Evolutionary conservation across 495 filamentous ascomycete species (phyloP).

Genomic region (Hyaloscypha hepaticicola): DNA sequence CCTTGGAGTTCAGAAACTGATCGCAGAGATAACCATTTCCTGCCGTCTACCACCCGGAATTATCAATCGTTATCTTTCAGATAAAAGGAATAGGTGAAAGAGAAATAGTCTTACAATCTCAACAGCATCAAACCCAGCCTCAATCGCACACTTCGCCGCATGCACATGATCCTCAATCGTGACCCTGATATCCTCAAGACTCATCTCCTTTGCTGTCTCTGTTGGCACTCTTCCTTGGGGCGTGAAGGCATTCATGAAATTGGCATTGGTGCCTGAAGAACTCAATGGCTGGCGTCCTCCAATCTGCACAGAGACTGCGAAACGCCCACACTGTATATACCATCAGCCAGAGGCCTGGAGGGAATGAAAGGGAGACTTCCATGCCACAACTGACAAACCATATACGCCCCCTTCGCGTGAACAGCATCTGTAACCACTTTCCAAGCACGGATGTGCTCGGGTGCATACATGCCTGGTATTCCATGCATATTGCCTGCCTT

Average conservation of each 20-base stretch:
- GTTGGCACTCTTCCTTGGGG: constrained; percentile 12
- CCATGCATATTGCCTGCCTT: constrained; percentile 21
- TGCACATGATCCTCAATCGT: constrained; percentile 39
- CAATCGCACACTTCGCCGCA: constrained; percentile 57
- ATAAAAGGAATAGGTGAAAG: too few species aligned
- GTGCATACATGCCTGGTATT: constrained; percentile 49
- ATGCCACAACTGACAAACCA: constrained; percentile 55
- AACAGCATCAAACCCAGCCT: constrained; percentile 67
- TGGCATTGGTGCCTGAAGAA: constrained; percentile 16
- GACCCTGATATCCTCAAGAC: constrained; percentile 43
- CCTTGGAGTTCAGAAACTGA: constrained; percentile 63
- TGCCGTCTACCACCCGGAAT: constrained; percentile 41
- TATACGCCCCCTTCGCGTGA: constrained; percentile 49
- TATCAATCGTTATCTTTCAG: too few species aligned
- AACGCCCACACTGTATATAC: constrained; percentile 13
- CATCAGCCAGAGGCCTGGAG: neutral
- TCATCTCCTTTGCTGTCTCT: constrained; percentile 39
- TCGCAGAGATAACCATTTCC: constrained; percentile 72
- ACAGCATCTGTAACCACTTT: constrained; percentile 48
- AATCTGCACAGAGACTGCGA: constrained; percentile 16
- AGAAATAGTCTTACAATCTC: constrained; percentile 46
- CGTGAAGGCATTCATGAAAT: constrained; percentile 12
- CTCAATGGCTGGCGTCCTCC: constrained; percentile 23
- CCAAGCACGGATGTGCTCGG: constrained; percentile 50
- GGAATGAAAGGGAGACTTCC: constrained; percentile 27